phyloP scores from a whole-genome alignment of 129 eudicot species.

The Ambrosia artemisiifolia region DNA sequence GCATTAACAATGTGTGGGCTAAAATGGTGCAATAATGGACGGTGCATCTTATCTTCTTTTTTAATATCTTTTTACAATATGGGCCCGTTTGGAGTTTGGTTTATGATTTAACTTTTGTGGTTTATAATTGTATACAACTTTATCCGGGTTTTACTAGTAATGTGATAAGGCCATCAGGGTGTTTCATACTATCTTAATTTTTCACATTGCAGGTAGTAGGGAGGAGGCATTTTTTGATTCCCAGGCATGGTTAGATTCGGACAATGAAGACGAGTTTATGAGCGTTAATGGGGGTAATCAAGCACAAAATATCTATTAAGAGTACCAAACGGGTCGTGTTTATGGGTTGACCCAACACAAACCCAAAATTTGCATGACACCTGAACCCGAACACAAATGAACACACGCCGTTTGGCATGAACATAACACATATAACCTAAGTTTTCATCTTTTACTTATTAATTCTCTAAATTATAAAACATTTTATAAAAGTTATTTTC shows the following conservation, averaged over 20 bases:
- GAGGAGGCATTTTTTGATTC: conserved; percentile 68
- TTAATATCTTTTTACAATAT: too few relatives aligned
- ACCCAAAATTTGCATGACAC: too few relatives aligned
- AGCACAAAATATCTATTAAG: neutral
- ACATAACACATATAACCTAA: too few relatives aligned
- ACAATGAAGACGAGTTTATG: conserved; percentile 56
- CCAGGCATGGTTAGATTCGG: conserved; percentile 72
- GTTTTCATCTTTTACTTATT: too few relatives aligned
- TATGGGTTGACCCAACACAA: too few relatives aligned
- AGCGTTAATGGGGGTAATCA: conserved; percentile 67
- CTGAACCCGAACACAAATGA: too few relatives aligned
- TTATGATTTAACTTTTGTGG: neutral
- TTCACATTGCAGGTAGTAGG: conserved; percentile 47
- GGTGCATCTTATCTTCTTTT: too few relatives aligned
- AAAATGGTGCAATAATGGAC: neutral
- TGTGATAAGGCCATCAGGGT: neutral
- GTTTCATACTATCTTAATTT: neutral
- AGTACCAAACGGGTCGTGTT: neutral
- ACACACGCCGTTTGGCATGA: too few relatives aligned
- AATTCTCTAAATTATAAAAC: too few relatives aligned
- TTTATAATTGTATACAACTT: too few relatives aligned
- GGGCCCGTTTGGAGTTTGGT: neutral
- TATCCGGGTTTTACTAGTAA: too few relatives aligned
- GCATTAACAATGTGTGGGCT: neutral
- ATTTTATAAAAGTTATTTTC: too few relatives aligned